Evolutionary conservation across 768 basidiomycete species (phyloP).

Genomic region (Hebeloma cylindrosporum): DNA sequence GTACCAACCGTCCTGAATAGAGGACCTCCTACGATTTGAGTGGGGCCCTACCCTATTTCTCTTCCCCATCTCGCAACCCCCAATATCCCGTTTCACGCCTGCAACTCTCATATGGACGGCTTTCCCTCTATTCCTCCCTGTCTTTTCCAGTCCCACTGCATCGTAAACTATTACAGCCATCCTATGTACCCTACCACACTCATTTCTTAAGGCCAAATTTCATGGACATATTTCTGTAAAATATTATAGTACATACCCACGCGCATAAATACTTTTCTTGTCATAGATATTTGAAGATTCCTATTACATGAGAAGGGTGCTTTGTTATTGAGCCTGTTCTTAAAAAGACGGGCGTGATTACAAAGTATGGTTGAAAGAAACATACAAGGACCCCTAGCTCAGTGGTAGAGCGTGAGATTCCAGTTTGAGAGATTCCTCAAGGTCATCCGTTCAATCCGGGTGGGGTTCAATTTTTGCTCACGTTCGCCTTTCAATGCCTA

Average conservation of each 20-base stretch:
- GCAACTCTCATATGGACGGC: background rate
- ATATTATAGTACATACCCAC: conserved; percentile 22
- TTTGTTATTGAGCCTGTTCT: too few species aligned
- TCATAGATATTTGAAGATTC: too few species aligned
- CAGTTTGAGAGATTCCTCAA: conserved; percentile 26
- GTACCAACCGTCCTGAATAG: conserved; percentile 1
- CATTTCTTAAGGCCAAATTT: conserved; percentile 6
- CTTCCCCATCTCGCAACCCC: background rate
- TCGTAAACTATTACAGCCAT: conserved; percentile 25
- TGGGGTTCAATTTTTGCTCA: conserved; percentile 29
- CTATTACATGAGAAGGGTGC: too few species aligned
- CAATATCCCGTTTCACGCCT: background rate
- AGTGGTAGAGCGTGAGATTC: conserved; percentile 38
- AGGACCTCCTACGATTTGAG: conserved; percentile 3
- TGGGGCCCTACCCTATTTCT: background rate
- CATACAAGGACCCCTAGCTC: conserved; percentile 30
- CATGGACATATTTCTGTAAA: conserved; percentile 25
- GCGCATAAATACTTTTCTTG: conserved; percentile 10
- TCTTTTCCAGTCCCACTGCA: conserved; percentile 18
- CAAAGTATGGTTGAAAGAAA: background rate
- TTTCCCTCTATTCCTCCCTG: conserved; percentile 8
- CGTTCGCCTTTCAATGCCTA: too few species aligned
- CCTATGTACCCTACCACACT: conserved; percentile 21
- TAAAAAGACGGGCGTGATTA: too few species aligned
- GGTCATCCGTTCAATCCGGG: conserved; percentile 37